Conservation (phyloP, 2,329 filamentous ascomycete species). For the Aspergillus hortae region DNA sequence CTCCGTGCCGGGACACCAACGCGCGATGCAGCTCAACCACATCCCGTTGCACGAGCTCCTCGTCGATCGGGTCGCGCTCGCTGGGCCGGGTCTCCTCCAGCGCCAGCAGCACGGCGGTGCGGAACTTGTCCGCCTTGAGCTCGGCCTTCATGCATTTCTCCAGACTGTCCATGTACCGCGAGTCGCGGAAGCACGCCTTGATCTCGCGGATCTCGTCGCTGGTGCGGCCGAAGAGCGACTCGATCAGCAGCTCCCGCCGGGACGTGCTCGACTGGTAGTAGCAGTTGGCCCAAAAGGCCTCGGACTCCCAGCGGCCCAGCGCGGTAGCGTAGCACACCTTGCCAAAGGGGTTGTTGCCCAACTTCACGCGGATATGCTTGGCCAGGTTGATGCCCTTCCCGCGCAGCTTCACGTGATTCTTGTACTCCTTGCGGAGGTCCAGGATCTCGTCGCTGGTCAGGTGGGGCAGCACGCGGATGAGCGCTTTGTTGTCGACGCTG, state of each 20-base stretch:
- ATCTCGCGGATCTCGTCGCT: constrained; percentile 85
- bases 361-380: constrained; percentile 48
- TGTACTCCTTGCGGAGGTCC: constrained; percentile 83
- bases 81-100: constrained; percentile 82
- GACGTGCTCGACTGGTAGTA: constrained; percentile 90
- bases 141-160: constrained; percentile 86
- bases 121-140: constrained; percentile 94
- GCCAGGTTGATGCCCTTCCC: constrained; percentile 49
- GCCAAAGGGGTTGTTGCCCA: constrained; percentile 61
- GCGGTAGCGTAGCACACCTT: constrained; percentile 90
- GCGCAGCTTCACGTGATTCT: constrained; percentile 71
- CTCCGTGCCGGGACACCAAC: constrained; percentile 67
- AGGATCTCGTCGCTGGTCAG: constrained; percentile 85
- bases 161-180: constrained; percentile 81
- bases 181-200: constrained; percentile 84
- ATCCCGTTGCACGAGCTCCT: constrained; percentile 64
- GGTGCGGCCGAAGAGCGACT: constrained; percentile 82
- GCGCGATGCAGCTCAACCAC: constrained; percentile 69
- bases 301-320: constrained; percentile 84
- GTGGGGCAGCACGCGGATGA: constrained; percentile 80
- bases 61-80: constrained; percentile 66
- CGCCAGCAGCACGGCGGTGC: constrained; percentile 77
- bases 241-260: constrained; percentile 84
- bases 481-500: constrained; percentile 63
- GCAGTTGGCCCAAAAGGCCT: constrained; percentile 97